Evolutionary conservation across 768 basidiomycete species (phyloP).

Genomic region (Symmetrospora coprosmae): DNA sequence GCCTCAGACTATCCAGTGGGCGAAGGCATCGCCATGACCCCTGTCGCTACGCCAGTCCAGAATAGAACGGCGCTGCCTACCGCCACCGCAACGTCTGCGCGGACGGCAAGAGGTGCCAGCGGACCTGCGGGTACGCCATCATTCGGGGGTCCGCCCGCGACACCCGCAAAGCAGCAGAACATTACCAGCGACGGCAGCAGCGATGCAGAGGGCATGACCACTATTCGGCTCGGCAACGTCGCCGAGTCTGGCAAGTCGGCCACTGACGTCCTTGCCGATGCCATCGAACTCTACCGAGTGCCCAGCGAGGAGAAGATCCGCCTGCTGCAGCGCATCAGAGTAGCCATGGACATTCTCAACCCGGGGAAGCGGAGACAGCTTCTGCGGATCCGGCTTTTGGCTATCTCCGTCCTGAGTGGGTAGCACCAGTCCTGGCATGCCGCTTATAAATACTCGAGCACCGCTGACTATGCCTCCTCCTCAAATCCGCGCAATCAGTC

Average conservation of each 20-base stretch:
- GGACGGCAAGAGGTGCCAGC: too few species aligned
- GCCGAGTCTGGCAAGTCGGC: constrained; percentile 49
- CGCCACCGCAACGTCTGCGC: constrained; percentile 20
- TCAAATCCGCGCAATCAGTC: constrained; percentile 41
- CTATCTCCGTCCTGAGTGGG: constrained; percentile 62
- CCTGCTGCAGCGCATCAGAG: constrained; percentile 68
- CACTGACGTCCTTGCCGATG: constrained; percentile 65
- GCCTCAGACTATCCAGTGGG: constrained; percentile 4
- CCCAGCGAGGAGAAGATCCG: constrained; percentile 77
- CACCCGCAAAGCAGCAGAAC: background rate
- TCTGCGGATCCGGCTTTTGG: constrained; percentile 61
- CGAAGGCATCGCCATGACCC: constrained; percentile 23
- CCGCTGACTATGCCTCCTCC: background rate
- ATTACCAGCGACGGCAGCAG: background rate
- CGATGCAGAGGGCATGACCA: constrained; percentile 33
- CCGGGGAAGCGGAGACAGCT: constrained; percentile 56
- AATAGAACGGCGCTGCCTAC: constrained; percentile 19
- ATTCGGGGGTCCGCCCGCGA: too few species aligned
- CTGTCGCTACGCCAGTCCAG: background rate
- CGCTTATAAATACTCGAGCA: background rate
- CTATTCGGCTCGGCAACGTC: constrained; percentile 36
- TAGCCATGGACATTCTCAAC: constrained; percentile 49
- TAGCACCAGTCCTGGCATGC: background rate
- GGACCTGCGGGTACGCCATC: too few species aligned
- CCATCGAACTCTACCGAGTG: constrained; percentile 52